These are phyloP conservation scores for Eurotiales sp. DNA, from an alignment of 2,329 filamentous ascomycete species.

Conservation along the genomic window DNA sequence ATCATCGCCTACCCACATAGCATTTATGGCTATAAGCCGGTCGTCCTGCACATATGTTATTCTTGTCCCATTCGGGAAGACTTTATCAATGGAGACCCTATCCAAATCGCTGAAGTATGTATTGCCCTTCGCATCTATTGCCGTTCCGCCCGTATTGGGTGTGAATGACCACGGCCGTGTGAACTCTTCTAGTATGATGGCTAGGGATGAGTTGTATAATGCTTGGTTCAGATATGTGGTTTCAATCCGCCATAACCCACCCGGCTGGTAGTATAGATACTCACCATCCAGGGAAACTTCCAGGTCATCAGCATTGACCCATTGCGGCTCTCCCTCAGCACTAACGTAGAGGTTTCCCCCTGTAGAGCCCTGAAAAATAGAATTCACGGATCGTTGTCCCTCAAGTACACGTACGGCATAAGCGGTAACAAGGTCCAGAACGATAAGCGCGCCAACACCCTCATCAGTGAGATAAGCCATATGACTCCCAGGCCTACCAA, in stretches of 20 bases:
- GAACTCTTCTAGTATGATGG: constrained; percentile 23
- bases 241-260: constrained; percentile 30
- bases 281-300: constrained; percentile 35
- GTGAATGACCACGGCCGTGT: constrained; percentile 30
- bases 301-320: constrained; percentile 33
- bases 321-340: constrained; percentile 1
- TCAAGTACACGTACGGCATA: neutral
- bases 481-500: constrained; percentile 18
- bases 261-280: constrained; percentile 36
- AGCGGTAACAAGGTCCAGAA: constrained; percentile 25
- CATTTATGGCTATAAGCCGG: neutral
- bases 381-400: neutral
- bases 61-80: neutral
- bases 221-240: constrained; percentile 31
- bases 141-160: constrained; percentile 35
- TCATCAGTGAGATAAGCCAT: constrained; percentile 25
- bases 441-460: constrained; percentile 18
- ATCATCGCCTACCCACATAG: neutral
- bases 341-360: neutral
- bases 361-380: neutral
- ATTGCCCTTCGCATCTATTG: constrained; percentile 36
- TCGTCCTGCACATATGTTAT: neutral
- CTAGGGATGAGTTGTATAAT: constrained; percentile 30
- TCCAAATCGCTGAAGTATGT: constrained; percentile 37
- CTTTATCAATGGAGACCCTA: constrained; percentile 18